Evolutionary conservation across 2,329 filamentous ascomycete genomes (phyloP).

Genomic region (Fusarium transvaalense): DNA sequence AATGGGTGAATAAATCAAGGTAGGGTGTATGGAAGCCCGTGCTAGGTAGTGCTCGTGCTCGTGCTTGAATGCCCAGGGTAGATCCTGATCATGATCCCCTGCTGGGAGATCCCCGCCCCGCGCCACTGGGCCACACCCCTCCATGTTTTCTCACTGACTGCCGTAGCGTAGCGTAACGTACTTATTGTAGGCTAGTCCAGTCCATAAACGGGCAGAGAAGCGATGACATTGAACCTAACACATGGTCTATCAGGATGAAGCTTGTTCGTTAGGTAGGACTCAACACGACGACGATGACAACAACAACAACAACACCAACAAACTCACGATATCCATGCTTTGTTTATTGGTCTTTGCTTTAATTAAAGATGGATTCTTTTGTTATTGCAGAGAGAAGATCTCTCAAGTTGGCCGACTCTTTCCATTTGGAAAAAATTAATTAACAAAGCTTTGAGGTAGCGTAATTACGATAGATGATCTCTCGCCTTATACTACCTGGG

Average conservation of each 20-base stretch:
- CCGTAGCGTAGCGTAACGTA: constrained; percentile 1
- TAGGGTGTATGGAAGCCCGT: background rate
- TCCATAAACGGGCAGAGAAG: constrained; percentile 17
- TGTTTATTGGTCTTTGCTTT: constrained; percentile 27
- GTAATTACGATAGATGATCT: constrained; percentile 8
- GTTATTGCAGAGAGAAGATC: background rate
- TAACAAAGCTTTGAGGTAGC: background rate
- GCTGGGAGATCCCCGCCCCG: constrained; percentile 38
- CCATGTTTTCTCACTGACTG: constrained; percentile 25
- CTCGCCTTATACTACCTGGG: constrained; percentile 19
- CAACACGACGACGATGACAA: background rate
- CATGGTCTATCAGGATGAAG: constrained; percentile 32
- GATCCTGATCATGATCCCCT: constrained; percentile 14
- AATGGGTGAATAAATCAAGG: background rate
- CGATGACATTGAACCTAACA: constrained; percentile 11
- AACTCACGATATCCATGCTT: constrained; percentile 21
- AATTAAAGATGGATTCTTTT: constrained; percentile 20
- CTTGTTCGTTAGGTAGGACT: constrained; percentile 16
- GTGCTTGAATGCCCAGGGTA: constrained; percentile 5
- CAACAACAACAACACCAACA: background rate
- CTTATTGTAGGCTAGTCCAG: constrained; percentile 11
- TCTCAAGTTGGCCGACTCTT: background rate
- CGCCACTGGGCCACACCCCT: constrained; percentile 15
- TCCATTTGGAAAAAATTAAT: background rate
- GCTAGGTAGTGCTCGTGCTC: constrained; percentile 10